phyloP scores from a whole-genome alignment of 345 rosid genomes.

The Brassica carinata region DNA sequence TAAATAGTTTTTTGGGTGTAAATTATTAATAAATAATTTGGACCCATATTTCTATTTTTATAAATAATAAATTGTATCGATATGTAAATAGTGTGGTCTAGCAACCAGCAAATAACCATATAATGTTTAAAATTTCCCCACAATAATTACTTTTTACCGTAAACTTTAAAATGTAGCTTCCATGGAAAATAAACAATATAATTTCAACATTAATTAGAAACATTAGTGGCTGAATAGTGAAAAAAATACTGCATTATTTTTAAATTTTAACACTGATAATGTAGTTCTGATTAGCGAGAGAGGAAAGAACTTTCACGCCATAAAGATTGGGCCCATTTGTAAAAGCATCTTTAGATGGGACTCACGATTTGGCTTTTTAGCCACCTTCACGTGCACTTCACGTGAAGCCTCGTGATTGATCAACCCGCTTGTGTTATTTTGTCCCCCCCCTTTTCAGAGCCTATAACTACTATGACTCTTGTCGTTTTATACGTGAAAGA shows the following conservation, averaged over 20 bases:
- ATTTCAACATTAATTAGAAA: background rate
- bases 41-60: background rate
- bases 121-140: background rate
- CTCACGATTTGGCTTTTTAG: conserved; percentile 14
- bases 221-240: background rate
- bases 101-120: background rate
- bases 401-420: conserved; percentile 36
- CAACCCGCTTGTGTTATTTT: background rate
- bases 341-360: conserved; percentile 3
- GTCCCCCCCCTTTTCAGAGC: background rate
- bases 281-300: background rate
- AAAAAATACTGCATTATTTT: background rate
- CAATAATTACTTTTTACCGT: background rate
- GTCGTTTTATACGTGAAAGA: conserved; percentile 10
- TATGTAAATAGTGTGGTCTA: background rate
- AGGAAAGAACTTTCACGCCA: conserved; percentile 30
- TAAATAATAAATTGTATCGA: background rate
- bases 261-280: too few relatives aligned
- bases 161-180: background rate
- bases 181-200: background rate
- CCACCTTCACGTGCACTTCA: conserved; percentile 39
- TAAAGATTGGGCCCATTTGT: conserved; percentile 11
- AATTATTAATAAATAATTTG: too few relatives aligned
- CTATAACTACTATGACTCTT: background rate
- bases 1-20: too few relatives aligned